phyloP scores from a whole-genome alignment of 495 filamentous ascomycete species.

The Hypomontagnella submonticulosa region DNA sequence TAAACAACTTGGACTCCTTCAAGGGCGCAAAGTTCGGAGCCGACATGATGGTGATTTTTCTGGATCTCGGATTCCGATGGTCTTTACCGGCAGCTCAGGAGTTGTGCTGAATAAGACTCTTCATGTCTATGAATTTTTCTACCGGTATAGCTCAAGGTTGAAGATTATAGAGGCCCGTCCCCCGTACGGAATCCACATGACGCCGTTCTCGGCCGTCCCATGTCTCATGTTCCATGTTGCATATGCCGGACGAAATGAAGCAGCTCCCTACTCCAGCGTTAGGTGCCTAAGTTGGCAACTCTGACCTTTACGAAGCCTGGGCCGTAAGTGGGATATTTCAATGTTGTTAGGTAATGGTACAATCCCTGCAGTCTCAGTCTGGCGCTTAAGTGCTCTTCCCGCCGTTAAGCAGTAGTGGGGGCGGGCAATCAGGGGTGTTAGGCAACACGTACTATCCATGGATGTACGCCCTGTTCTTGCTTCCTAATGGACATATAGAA shows the following conservation, averaged over 20 bases:
- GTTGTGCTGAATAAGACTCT: no score
- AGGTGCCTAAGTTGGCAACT: not conserved
- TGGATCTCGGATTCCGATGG: not conserved
- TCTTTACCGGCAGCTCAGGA: not conserved
- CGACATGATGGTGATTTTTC: conserved; percentile 19
- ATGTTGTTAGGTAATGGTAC: not conserved
- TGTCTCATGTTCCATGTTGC: no score
- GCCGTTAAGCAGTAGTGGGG: no score
- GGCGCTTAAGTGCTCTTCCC: no score
- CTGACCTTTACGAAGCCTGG: not conserved
- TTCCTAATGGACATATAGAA: no score
- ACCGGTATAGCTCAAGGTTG: not conserved
- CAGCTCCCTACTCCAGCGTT: not conserved
- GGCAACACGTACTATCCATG: no score
- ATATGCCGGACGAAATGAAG: no score
- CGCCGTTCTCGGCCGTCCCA: conserved; percentile 4
- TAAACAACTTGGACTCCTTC: conserved; percentile 45
- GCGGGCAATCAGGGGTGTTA: no score
- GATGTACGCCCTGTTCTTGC: no score
- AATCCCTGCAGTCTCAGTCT: no score
- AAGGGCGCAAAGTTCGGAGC: conserved; percentile 40
- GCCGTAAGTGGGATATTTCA: conserved; percentile 23
- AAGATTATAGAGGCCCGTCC: conserved; percentile 8
- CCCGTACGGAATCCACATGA: conserved; percentile 3
- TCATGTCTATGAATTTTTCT: no score